These are phyloP conservation scores for Cladobotryum mycophilum DNA, from an alignment of 2,329 filamentous ascomycete species.

Conservation along the genomic window DNA sequence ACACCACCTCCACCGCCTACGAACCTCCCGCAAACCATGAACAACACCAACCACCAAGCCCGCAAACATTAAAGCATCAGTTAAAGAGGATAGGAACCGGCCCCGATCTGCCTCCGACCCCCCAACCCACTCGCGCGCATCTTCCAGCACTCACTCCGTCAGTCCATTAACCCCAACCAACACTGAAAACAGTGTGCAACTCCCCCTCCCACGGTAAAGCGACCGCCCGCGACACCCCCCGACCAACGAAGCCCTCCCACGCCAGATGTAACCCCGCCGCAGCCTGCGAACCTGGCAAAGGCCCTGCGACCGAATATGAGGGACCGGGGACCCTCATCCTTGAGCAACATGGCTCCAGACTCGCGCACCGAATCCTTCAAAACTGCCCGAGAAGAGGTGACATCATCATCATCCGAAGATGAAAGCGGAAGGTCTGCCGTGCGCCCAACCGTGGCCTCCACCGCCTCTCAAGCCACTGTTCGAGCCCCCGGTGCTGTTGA, in stretches of 20 bases:
- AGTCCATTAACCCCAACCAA: slow-evolving; percentile 36
- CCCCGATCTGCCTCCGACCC: slow-evolving; percentile 54
- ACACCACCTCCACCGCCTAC: slow-evolving; percentile 17
- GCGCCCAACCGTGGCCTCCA: slow-evolving; percentile 32
- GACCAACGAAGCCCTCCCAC: slow-evolving; percentile 65
- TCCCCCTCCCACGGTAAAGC: slow-evolving; percentile 32
- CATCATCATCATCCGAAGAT: slow-evolving; percentile 50
- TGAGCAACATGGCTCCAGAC: slow-evolving; percentile 47
- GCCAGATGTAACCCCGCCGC: slow-evolving; percentile 68
- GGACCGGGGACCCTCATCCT: slow-evolving; percentile 43
- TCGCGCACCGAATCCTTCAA: slow-evolving; percentile 65
- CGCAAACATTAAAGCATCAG: slow-evolving; percentile 37
- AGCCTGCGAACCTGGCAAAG: slow-evolving; percentile 36
- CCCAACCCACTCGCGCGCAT: slow-evolving; percentile 53
- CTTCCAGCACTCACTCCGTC: slow-evolving; percentile 45
- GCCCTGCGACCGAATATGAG: slow-evolving; percentile 39
- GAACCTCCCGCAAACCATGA: slow-evolving; percentile 14
- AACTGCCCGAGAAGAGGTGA: slow-evolving; percentile 61
- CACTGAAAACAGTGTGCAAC: slow-evolving; percentile 32
- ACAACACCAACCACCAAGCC: slow-evolving; percentile 29
- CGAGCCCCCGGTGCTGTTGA: slow-evolving; percentile 24
- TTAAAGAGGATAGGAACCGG: slow-evolving; percentile 36
- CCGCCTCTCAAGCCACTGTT: slow-evolving; percentile 40
- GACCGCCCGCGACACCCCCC: slow-evolving; percentile 52
- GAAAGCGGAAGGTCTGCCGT: slow-evolving; percentile 40